Percentiles rank a stretch among this genome's conserved stretches.
These are phyloP conservation scores for Selaginella moellendorffii DNA, from an alignment of 75 land plant genomes.

Conservation along the genomic window DNA sequence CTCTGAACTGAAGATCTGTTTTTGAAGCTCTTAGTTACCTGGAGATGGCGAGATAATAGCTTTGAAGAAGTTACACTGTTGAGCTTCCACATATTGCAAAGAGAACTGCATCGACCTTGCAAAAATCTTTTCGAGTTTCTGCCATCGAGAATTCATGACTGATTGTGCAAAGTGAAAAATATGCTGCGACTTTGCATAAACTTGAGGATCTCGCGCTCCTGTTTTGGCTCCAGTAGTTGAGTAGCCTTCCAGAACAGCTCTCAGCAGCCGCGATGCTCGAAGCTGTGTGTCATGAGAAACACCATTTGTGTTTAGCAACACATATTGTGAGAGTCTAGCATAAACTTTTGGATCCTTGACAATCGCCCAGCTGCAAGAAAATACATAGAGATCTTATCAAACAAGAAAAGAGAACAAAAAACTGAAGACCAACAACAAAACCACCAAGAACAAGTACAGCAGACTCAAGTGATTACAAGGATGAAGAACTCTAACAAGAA, in stretches of 20 bases:
- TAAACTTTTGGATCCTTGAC: slow-evolving; percentile 41
- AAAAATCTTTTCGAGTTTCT: slow-evolving; percentile 20
- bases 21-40: no score
- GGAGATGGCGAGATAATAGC: background rate
- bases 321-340: slow-evolving; percentile 20
- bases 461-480: background rate
- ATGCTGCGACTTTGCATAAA: background rate
- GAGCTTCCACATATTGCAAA: slow-evolving; percentile 19
- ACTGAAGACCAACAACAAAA: background rate
- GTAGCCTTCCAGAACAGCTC: slow-evolving; percentile 24
- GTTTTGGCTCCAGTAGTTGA: background rate
- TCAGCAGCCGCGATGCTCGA: slow-evolving; percentile 42
- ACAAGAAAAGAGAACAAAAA: slow-evolving; percentile 2
- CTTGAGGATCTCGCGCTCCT: background rate
- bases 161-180: slow-evolving; percentile 43
- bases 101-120: slow-evolving; percentile 38
- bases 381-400: background rate
- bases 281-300: slow-evolving; percentile 54
- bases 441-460: background rate
- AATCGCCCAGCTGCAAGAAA: slow-evolving; percentile 46
- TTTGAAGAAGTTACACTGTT: background rate
- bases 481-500: background rate
- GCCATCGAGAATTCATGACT: slow-evolving; percentile 43
- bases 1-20: background rate
- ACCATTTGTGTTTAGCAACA: slow-evolving; percentile 16